Evolutionary conservation across 768 basidiomycete species (phyloP).

Genomic region (Suillus cothurnatus): DNA sequence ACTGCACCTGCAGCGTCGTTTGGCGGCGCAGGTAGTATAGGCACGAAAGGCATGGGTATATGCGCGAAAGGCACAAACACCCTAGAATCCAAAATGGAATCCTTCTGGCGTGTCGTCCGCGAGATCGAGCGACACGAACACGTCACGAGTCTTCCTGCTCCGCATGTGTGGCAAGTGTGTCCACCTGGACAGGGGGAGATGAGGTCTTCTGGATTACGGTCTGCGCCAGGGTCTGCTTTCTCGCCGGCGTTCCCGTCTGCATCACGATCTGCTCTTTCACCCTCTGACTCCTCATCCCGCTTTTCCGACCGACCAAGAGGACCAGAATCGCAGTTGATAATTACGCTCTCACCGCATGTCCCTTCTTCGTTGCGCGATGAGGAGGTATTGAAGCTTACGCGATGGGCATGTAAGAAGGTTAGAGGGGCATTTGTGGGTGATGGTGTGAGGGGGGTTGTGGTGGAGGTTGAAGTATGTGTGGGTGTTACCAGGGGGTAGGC

Average conservation of each 20-base stretch:
- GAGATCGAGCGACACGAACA: conserved; percentile 89
- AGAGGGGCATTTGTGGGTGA: conserved; percentile 49
- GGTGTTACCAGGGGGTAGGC: conserved; percentile 64
- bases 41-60: neutral
- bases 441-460: conserved; percentile 31
- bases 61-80: conserved; percentile 4
- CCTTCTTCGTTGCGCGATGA: conserved; percentile 63
- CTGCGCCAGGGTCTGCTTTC: neutral
- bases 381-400: conserved; percentile 71
- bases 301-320: conserved; percentile 1
- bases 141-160: conserved; percentile 80
- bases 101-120: conserved; percentile 77
- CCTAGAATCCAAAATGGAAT: conserved; percentile 71
- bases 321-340: conserved; percentile 50
- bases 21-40: neutral
- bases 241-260: neutral
- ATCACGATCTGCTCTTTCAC: conserved; percentile 6
- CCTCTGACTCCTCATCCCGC: neutral
- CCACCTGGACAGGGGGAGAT: conserved; percentile 36
- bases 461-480: conserved; percentile 69
- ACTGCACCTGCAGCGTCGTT: conserved; percentile 63
- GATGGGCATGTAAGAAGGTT: conserved; percentile 75
- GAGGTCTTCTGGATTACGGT: conserved; percentile 8
- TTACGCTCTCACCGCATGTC: conserved; percentile 83
- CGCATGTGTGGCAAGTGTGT: conserved; percentile 87